Base-by-base conservation (phyloP, 2,329 filamentous ascomycete genomes). In the Monosporascus cannonballus region DNA sequence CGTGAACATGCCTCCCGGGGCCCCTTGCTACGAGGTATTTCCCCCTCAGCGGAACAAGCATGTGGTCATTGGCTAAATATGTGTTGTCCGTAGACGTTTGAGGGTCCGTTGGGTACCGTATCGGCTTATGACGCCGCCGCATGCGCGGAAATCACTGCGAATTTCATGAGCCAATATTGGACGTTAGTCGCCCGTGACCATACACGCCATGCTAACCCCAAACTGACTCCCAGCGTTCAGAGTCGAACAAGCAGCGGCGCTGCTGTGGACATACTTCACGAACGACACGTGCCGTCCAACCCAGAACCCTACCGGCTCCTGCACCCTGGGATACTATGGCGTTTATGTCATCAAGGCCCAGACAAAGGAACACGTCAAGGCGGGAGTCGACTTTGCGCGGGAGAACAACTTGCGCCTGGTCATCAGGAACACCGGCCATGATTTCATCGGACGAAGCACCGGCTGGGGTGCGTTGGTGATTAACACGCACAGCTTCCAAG, bases 381-480 rank as follows among this genome's bases (percentile, higher is more conserved):
- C 61, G 15, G 72, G 67, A 6, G 49, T 64, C 14, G 60, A 62
- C 49, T 78, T 81, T 52, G 77, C 76, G 1, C 64, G 63, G 0
- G 55, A 72, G 6, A 64, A 77, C 56, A 78, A 78, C 57, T 68
- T 84, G 45, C 74, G 80, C 2, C 59, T 84, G 0, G 68, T 81
- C 30, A 73, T 84, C 54, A 74, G 76, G 54, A 82, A 82, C 57
- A 83, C 79, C 0, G 80, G 79, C 2, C 80, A 84, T 60, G 79
- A 82, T 58, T 76, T 75, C 56, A 70, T 77, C 34, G 85, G 84
- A 41, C 79, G 80, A 42, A 83, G 79, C 0, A 83, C 82, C 0
- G 85, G 84, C n/a, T 77, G 76, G 22, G 83, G 83, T 1, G 73
- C 78, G 0, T 64, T 84, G 3, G 72, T 75, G 4, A 69, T 85